A percentile compares a stretch with the other conserved stretches of the same genome.
Conservation (phyloP, 2,329 filamentous ascomycete genomes). For the Orbilia ellipsospora region DNA sequence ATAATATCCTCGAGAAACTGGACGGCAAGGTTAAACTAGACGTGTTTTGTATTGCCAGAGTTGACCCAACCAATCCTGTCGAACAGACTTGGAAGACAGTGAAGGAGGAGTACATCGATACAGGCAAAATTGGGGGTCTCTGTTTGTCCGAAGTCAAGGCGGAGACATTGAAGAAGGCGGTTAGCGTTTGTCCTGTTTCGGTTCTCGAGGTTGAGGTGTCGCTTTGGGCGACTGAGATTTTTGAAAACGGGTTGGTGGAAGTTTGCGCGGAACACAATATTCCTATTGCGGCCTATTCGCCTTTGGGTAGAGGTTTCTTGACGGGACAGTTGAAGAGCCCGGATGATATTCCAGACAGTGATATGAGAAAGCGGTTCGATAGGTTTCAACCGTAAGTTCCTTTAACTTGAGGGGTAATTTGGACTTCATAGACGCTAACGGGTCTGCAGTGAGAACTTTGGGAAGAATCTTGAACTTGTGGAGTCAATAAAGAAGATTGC, state of each 20-base stretch:
- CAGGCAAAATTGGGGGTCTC: constrained; percentile 68
- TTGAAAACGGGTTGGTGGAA: constrained; percentile 67
- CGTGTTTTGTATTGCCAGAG: constrained; percentile 70
- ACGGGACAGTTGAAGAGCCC: constrained; percentile 67
- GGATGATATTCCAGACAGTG: constrained; percentile 69
- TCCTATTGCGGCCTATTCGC: constrained; percentile 77
- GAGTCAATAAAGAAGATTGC: constrained; percentile 70
- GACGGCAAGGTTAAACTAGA: constrained; percentile 71
- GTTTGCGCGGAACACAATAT: constrained; percentile 74
- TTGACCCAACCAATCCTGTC: constrained; percentile 67
- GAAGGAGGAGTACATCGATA: constrained; percentile 67
- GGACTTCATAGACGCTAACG: background rate
- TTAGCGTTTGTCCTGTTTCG: constrained; percentile 64
- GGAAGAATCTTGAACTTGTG: constrained; percentile 73
- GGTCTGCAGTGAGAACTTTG: constrained; percentile 66
- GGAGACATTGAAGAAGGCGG: constrained; percentile 66
- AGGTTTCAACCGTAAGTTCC: constrained; percentile 69
- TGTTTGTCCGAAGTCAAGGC: constrained; percentile 68
- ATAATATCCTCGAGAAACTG: constrained; percentile 68
- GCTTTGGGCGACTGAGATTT: constrained; percentile 66
- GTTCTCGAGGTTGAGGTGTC: constrained; percentile 69
- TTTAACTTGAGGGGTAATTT: background rate
- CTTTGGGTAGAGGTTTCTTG: constrained; percentile 71
- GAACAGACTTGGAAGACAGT: constrained; percentile 65
- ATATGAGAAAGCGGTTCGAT: constrained; percentile 66